Base-by-base conservation (phyloP, 176 grass and related monocot genomes). In the Eleusine coracana region DNA sequence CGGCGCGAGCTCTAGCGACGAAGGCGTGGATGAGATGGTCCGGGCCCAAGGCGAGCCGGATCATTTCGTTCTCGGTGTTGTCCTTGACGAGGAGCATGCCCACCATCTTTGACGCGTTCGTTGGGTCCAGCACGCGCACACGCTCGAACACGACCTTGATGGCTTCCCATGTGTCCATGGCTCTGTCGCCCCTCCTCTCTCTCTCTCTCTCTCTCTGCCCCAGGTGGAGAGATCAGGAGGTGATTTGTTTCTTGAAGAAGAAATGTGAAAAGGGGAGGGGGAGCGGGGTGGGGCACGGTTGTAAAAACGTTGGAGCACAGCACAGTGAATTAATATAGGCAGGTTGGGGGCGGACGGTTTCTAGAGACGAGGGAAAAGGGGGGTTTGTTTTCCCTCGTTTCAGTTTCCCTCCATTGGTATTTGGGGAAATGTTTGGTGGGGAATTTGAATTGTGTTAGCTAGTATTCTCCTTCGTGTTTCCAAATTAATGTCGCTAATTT, bases 121-220 rank as follows among this genome's bases (percentile, higher is more conserved):
- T 89, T 0, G 92, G 92, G 73, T 97, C 89, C 28, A 97, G 76
- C 10, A 67, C 67, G 15, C 88, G 92, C 66, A 97, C 85, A 15
- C 94, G 87, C 21, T 88, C 91, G 86, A 92, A 92, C 9, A 94
- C 92, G 38, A 87, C 87, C 81, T 85, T 89, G 46, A 85, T 92
- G 25, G 89, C 87, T 88, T 94, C 94, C 74, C 89, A 92, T 59
- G 89, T 80, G 50, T 90, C 92, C 94, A 94, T 94, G 86, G 67
- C 68, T 55, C 23, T n/a, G n/a, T n/a, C n/a, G n/a, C n/a, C n/a
- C n/a, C n/a, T n/a, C n/a, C n/a, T n/a, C n/a, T n/a, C n/a, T n/a
- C n/a, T n/a, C n/a, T n/a, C n/a, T n/a, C 20, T 1, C 34, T 46
- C 8, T 10, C 42, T 27, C 69, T n/a, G 28, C 31, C 13, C 13